Evolutionary conservation across 1,284 basidiomycete species (phyloP).

Genomic region (Cystobasidium sp.): DNA sequence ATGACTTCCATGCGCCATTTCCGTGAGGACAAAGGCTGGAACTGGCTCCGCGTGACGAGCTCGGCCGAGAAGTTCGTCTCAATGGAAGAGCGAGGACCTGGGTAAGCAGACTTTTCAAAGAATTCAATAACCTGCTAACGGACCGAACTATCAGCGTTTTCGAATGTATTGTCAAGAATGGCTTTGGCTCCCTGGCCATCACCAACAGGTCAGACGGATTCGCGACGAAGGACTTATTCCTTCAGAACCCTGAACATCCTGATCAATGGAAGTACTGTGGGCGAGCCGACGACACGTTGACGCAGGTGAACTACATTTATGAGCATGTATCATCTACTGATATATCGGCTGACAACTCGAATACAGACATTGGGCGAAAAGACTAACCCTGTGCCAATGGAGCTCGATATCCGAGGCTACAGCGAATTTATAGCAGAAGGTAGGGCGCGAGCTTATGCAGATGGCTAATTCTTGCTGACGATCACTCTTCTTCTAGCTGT

Average conservation of each 20-base stretch:
- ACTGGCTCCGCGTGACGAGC: constrained; percentile 62
- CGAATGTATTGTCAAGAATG: constrained; percentile 65
- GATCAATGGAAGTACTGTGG: constrained; percentile 65
- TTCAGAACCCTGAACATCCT: constrained; percentile 59
- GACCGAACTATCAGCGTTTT: constrained; percentile 53
- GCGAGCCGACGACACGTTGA: constrained; percentile 66
- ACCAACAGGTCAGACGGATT: constrained; percentile 66
- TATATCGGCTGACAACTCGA: constrained; percentile 47
- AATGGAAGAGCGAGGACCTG: constrained; percentile 59
- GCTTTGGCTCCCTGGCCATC: constrained; percentile 61
- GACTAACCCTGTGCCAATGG: constrained; percentile 64
- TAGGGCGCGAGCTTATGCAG: background rate
- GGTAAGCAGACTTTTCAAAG: constrained; percentile 47
- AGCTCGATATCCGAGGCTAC: constrained; percentile 61
- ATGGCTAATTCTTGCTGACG: constrained; percentile 54
- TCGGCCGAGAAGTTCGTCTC: constrained; percentile 59
- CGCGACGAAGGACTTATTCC: constrained; percentile 66
- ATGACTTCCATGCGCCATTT: constrained; percentile 64
- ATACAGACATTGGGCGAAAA: constrained; percentile 61
- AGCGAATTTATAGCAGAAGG: constrained; percentile 45
- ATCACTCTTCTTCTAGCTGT: constrained; percentile 59
- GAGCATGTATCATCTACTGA: background rate
- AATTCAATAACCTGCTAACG: background rate
- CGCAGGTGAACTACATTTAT: constrained; percentile 51
- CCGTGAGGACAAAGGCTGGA: constrained; percentile 65